phyloP scores from a whole-genome alignment of 352 stramenopile species.

The Phytophthora palmivora region DNA sequence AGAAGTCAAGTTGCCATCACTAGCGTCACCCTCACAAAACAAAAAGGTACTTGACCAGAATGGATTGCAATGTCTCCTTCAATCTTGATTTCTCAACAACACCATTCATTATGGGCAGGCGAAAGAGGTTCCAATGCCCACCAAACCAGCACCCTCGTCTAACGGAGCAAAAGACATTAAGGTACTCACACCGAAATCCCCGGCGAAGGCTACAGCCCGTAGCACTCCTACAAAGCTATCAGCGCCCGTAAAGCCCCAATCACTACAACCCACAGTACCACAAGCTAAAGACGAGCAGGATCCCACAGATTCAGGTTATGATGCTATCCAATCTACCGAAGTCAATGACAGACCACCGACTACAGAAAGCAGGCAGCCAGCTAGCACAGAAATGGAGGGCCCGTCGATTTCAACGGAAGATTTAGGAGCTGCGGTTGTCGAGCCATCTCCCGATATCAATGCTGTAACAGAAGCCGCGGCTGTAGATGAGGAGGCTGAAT shows the following conservation, averaged over 20 bases:
- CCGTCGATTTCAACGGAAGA: background rate
- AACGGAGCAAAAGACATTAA: slow-evolving; percentile 12
- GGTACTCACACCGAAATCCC: slow-evolving; percentile 18
- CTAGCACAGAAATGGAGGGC: background rate
- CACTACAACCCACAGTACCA: background rate
- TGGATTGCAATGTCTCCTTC: no score
- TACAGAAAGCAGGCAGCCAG: slow-evolving; percentile 7
- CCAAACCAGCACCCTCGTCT: slow-evolving; percentile 13
- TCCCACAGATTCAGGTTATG: background rate
- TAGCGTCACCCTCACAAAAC: slow-evolving; percentile 33
- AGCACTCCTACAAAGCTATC: slow-evolving; percentile 21
- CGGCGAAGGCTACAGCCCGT: slow-evolving; percentile 13
- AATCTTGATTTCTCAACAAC: background rate
- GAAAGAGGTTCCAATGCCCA: slow-evolving; percentile 26
- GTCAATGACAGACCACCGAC: background rate
- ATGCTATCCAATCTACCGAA: background rate
- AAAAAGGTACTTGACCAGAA: slow-evolving; percentile 40
- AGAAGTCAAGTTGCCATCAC: slow-evolving; percentile 50
- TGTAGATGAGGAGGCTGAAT: slow-evolving; percentile 37
- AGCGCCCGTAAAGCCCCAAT: slow-evolving; percentile 15
- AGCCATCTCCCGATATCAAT: slow-evolving; percentile 5
- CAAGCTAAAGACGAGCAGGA: background rate
- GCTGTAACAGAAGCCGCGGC: slow-evolving; percentile 4
- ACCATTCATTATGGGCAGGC: slow-evolving; percentile 2
- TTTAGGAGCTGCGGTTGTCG: slow-evolving; percentile 1